Conservation (phyloP, 2,329 filamentous ascomycete genomes). For the Ophiocordyceps australis region DNA sequence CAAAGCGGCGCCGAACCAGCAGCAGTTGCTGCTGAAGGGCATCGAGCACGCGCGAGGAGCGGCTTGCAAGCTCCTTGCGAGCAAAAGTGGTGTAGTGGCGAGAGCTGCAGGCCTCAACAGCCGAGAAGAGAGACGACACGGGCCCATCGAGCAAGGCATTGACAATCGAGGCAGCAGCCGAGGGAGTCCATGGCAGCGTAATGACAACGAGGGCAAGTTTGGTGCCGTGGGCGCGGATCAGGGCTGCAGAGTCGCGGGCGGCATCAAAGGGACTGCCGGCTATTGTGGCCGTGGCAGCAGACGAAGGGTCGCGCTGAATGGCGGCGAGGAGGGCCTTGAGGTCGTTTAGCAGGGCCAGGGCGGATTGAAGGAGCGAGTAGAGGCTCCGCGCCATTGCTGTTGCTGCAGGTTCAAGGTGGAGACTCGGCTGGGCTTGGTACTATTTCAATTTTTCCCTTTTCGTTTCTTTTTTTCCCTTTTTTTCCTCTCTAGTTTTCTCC, state of each 20-base stretch:
- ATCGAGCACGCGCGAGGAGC: constrained; percentile 39
- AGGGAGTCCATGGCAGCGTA: constrained; percentile 71
- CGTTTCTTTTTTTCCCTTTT: too few species aligned
- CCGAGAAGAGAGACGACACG: constrained; percentile 57
- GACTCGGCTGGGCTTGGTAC: too few species aligned
- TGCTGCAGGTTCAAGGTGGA: too few species aligned
- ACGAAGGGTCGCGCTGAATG: constrained; percentile 14
- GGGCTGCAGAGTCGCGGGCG: constrained; percentile 50
- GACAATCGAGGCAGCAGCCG: constrained; percentile 53
- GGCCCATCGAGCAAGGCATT: constrained; percentile 53
- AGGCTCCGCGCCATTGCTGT: constrained; percentile 17
- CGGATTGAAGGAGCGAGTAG: constrained; percentile 16
- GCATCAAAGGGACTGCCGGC: constrained; percentile 44
- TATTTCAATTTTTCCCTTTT: too few species aligned
- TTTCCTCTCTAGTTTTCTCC: too few species aligned
- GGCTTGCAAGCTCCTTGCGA: constrained; percentile 41
- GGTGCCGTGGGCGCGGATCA: constrained; percentile 69
- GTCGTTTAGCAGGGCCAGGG: constrained; percentile 19
- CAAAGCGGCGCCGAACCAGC: constrained; percentile 19
- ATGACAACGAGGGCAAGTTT: constrained; percentile 77
- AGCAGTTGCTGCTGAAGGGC: constrained; percentile 46
- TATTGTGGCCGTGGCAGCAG: constrained; percentile 4
- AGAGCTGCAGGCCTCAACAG: constrained; percentile 45
- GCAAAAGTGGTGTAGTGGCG: constrained; percentile 44
- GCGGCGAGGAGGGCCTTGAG: constrained; percentile 22